Evolutionary conservation across 75 land plant genomes (phyloP).

Genomic region (Pinus taeda): DNA sequence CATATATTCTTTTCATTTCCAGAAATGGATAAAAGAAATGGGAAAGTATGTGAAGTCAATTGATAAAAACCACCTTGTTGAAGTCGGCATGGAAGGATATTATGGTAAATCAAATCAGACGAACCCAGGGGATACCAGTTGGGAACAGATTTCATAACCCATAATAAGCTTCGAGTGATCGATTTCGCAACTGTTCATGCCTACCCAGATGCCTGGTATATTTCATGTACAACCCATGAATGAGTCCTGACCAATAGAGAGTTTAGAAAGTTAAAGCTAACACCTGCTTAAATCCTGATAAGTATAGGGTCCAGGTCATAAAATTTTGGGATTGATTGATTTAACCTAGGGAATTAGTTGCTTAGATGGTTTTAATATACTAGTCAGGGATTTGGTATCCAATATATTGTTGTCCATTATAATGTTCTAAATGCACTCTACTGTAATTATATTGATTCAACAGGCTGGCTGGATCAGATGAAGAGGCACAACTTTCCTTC

Average conservation of each 20-base stretch:
- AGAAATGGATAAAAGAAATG: slow-evolving; percentile 92
- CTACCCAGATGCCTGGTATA: slow-evolving; percentile 90
- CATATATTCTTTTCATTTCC: neutral
- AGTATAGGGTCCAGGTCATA: no score
- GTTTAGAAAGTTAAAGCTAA: no score
- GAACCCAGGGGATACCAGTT: slow-evolving; percentile 47
- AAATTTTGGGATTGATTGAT: no score
- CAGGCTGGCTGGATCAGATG: slow-evolving; percentile 62
- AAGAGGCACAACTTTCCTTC: slow-evolving; percentile 57
- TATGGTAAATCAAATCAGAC: slow-evolving; percentile 42
- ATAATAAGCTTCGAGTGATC: slow-evolving; percentile 59
- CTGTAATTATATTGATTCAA: neutral
- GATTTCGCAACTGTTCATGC: slow-evolving; percentile 90
- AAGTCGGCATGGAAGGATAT: slow-evolving; percentile 89
- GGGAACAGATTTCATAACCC: slow-evolving; percentile 85
- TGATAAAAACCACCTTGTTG: slow-evolving; percentile 82
- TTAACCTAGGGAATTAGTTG: no score
- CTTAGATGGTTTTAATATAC: neutral
- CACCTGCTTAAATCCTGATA: no score
- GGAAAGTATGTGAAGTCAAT: slow-evolving; percentile 73
- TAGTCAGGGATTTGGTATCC: neutral
- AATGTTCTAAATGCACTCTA: neutral
- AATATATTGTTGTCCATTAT: no score
- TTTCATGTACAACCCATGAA: no score
- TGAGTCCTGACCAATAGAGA: no score